Conservation (phyloP, 805 yeast species). For the Zygoascus ofunaensis region DNA sequence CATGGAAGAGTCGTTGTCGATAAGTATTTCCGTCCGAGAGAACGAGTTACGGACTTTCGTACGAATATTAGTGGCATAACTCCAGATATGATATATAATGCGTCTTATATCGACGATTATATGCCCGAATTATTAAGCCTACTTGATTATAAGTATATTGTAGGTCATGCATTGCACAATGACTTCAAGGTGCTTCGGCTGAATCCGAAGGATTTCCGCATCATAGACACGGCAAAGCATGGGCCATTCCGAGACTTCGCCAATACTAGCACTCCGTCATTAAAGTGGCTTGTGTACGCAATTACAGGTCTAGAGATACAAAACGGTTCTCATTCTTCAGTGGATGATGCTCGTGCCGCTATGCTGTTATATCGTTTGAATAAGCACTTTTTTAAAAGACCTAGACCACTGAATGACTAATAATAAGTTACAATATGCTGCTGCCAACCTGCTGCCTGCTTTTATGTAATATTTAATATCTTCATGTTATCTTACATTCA, state of each 20-base stretch:
- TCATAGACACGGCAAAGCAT: conserved; percentile 71
- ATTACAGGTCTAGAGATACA: conserved; percentile 57
- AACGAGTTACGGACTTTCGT: conserved; percentile 79
- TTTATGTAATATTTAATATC: not conserved
- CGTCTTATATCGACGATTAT: conserved; percentile 58
- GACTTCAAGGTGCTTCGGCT: conserved; percentile 65
- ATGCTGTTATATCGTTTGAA: conserved; percentile 59
- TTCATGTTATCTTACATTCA: too few relatives aligned
- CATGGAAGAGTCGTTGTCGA: conserved; percentile 68
- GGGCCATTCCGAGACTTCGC: conserved; percentile 49
- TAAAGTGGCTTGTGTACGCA: conserved; percentile 55
- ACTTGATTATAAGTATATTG: conserved; percentile 40
- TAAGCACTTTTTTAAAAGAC: not conserved
- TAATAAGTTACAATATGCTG: conserved; percentile 1
- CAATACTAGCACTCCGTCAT: conserved; percentile 61
- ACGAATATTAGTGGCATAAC: conserved; percentile 86
- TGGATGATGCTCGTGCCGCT: conserved; percentile 83
- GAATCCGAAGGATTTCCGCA: conserved; percentile 40
- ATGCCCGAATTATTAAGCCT: conserved; percentile 47
- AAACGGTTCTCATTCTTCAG: conserved; percentile 69
- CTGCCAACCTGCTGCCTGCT: not conserved
- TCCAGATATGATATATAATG: conserved; percentile 58
- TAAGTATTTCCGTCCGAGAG: conserved; percentile 64
- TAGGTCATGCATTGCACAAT: conserved; percentile 80
- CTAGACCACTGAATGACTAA: not conserved